phyloP scores from a whole-genome alignment of 345 rosid genomes.

The Angophora floribunda region DNA sequence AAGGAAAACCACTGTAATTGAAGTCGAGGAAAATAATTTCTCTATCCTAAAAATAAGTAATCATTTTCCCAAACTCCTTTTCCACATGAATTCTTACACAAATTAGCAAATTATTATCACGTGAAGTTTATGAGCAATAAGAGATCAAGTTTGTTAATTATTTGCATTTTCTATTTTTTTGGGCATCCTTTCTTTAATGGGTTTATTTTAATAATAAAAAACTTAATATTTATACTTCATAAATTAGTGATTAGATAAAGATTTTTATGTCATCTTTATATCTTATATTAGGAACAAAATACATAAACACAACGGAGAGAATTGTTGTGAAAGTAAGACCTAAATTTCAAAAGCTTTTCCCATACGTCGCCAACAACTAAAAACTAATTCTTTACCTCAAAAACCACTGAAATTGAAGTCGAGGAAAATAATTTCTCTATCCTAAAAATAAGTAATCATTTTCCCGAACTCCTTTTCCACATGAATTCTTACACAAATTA shows the following conservation, averaged over 20 bases:
- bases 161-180: not conserved
- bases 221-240: not conserved
- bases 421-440: not conserved
- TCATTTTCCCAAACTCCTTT: not conserved
- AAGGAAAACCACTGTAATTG: not conserved
- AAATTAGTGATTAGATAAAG: not conserved
- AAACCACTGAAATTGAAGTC: not conserved
- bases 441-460: not conserved
- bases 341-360: not conserved
- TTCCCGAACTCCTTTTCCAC: not conserved
- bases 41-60: not conserved
- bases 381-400: not conserved
- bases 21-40: not conserved
- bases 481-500: not conserved
- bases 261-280: not conserved
- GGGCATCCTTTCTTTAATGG: not conserved
- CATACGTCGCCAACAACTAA: not conserved
- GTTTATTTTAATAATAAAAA: not conserved
- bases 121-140: not conserved
- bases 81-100: not conserved
- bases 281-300: not conserved
- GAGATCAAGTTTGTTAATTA: not conserved
- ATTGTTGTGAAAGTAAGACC: not conserved
- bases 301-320: not conserved
- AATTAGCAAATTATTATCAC: not conserved